Base-by-base conservation (phyloP, 169 alveolate species). In the Eimeria acervulina region DNA sequence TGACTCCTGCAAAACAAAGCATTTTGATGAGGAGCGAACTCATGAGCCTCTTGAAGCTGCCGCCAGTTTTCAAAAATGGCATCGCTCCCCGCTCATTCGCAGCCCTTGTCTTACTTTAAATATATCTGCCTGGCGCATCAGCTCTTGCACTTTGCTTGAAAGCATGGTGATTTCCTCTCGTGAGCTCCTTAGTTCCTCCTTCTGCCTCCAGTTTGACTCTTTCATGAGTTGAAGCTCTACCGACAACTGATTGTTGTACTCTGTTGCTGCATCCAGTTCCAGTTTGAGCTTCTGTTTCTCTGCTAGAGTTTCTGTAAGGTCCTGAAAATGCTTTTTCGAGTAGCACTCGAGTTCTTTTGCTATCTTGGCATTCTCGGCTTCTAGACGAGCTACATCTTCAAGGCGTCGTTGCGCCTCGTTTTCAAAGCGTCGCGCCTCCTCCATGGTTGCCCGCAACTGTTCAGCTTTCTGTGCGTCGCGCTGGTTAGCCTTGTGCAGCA, bases 91-190 rank as follows among this genome's bases (percentile, higher is more conserved):
- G 40, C 59, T 33, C 80, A 28, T 31, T 0, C 13, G 26, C 51
- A 31, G 55, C 59, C 93, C 52, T 5, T 31, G 55, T n/a, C 93
- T 28, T 59, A 55, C 93, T 42, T 84, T 40, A 23, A 7, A 31
- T 26, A 26, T 55, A 10, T 84, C 93, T 59, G 93, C 93, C 42
- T 84, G 93, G 78, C 93, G 93, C 93, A 15, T n/a, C 38, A 84
- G 78, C 42, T 84, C 93, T 55, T 84, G 78, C 7, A 84, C 66
- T 31, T 55, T 40, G 78, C 59, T 59, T 21, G 93, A 84, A 15
- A 84, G 93, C 42, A 66, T 80, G 80, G 52, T 84, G 31, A 12
- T 59, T 40, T 84, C 93, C 55, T 84, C 93, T 21, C 93, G 93
- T 28, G 93, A 51, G 80, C 55, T 63, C 59, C 78, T 26, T 19